Conservation (phyloP, 1,284 basidiomycete species). For the Apiotrichum gamsii region DNA sequence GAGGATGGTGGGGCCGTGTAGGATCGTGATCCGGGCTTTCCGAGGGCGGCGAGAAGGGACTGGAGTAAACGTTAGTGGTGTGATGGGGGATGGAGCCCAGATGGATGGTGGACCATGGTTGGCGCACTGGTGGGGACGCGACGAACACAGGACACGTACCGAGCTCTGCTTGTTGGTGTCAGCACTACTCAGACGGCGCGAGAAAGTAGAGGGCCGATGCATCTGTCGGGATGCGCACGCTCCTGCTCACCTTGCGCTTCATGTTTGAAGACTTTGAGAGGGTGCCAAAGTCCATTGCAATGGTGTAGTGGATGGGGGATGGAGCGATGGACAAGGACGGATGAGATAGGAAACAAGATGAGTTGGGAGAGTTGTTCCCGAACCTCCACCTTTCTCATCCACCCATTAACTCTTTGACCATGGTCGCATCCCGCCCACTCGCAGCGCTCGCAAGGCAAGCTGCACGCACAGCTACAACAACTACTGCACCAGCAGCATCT, state of each 20-base stretch:
- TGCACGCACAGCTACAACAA: too few relatives aligned
- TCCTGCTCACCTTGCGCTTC: slow-evolving; percentile 30
- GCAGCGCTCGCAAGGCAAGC: too few relatives aligned
- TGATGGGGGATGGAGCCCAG: background rate
- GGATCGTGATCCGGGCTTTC: slow-evolving; percentile 15
- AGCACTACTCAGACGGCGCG: background rate
- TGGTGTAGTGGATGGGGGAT: too few relatives aligned
- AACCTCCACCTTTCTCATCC: too few relatives aligned
- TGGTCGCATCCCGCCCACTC: too few relatives aligned
- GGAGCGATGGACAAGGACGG: too few relatives aligned
- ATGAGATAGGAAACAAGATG: too few relatives aligned
- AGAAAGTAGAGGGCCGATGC: background rate
- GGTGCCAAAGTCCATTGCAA: slow-evolving; percentile 21
- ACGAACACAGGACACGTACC: slow-evolving; percentile 3
- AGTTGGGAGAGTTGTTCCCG: too few relatives aligned
- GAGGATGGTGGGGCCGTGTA: slow-evolving; percentile 13
- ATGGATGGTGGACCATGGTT: too few relatives aligned
- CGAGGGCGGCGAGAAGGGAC: slow-evolving; percentile 27
- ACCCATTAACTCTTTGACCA: too few relatives aligned
- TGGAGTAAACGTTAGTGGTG: slow-evolving; percentile 4
- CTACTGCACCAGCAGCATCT: too few relatives aligned
- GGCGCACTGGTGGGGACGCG: too few relatives aligned
- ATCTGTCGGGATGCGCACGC: background rate
- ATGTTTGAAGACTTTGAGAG: slow-evolving; percentile 23
- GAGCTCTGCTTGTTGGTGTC: slow-evolving; percentile 10